A percentile compares a stretch with the other conserved stretches of the same genome.
phyloP scores from a whole-genome alignment of 2,329 filamentous ascomycete genomes.

The Ophiostoma australiae region DNA sequence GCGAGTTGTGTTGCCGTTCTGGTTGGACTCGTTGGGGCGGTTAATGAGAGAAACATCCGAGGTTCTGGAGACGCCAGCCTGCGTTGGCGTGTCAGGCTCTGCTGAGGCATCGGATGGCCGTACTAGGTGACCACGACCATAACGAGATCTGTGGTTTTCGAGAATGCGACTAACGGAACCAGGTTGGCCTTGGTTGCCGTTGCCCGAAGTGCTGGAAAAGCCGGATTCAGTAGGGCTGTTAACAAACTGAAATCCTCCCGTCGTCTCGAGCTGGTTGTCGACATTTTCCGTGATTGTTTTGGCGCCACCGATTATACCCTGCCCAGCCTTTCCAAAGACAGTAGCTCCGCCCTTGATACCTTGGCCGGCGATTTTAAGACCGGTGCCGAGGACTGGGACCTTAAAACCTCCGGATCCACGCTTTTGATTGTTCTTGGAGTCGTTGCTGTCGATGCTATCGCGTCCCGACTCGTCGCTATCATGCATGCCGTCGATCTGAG shows the following conservation, averaged over 20 bases:
- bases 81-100: conserved; percentile 9
- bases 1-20: conserved; percentile 49
- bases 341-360: conserved; percentile 46
- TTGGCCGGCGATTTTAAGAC: conserved; percentile 45
- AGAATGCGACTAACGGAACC: conserved; percentile 29
- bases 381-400: conserved; percentile 35
- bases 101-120: conserved; percentile 12
- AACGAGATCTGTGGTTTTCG: conserved; percentile 24
- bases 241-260: conserved; percentile 48
- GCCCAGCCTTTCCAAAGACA: conserved; percentile 41
- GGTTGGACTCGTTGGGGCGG: neutral
- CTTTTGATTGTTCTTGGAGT: conserved; percentile 13
- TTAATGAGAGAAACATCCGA: conserved; percentile 32
- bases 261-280: conserved; percentile 50
- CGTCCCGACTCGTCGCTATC: conserved; percentile 22
- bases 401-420: conserved; percentile 27
- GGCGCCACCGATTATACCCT: conserved; percentile 42
- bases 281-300: conserved; percentile 48
- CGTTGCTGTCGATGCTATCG: conserved; percentile 23
- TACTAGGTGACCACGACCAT: neutral
- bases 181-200: conserved; percentile 28
- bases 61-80: conserved; percentile 29
- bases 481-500: conserved; percentile 41
- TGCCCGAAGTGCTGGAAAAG: conserved; percentile 8
- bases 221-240: conserved; percentile 12